A percentile compares a stretch with the other conserved stretches of the same genome.
Conservation (phyloP, 2,329 filamentous ascomycete genomes). For the Paraphoma sp. region DNA sequence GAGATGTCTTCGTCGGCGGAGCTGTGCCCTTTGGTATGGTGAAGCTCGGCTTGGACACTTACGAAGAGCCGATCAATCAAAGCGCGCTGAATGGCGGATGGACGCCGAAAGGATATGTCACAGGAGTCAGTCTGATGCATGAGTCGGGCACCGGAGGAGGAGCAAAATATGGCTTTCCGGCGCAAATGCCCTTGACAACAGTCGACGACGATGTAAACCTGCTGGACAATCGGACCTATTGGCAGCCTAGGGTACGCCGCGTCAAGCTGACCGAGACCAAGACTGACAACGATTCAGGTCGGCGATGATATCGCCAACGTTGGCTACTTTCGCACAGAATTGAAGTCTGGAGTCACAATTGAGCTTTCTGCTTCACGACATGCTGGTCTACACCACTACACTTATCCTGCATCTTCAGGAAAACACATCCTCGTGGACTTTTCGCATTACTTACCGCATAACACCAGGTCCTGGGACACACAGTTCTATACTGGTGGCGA, state of each 20-base stretch:
- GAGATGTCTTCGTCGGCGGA: constrained; percentile 49
- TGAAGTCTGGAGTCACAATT: constrained; percentile 44
- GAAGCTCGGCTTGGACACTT: constrained; percentile 50
- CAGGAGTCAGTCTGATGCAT: constrained; percentile 49
- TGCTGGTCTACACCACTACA: constrained; percentile 47
- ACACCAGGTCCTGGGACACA: constrained; percentile 42
- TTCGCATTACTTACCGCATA: constrained; percentile 52
- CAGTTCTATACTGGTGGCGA: constrained; percentile 47
- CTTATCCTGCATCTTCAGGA: constrained; percentile 44
- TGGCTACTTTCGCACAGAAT: constrained; percentile 45
- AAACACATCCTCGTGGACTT: constrained; percentile 56
- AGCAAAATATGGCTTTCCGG: constrained; percentile 49
- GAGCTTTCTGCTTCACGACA: constrained; percentile 48
- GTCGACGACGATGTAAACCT: constrained; percentile 51
- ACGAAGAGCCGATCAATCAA: constrained; percentile 43
- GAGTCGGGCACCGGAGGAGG: constrained; percentile 47
- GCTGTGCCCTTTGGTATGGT: constrained; percentile 50
- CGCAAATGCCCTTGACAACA: constrained; percentile 51
- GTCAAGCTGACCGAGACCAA: neutral
- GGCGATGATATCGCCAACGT: constrained; percentile 42
- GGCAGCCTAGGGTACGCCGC: constrained; percentile 43
- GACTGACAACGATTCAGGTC: constrained; percentile 17
- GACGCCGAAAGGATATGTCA: constrained; percentile 49
- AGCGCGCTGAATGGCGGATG: constrained; percentile 50
- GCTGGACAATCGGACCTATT: constrained; percentile 52